Evolutionary conservation across 768 basidiomycete genomes (phyloP).

Genomic region (Mycena rebaudengoi): DNA sequence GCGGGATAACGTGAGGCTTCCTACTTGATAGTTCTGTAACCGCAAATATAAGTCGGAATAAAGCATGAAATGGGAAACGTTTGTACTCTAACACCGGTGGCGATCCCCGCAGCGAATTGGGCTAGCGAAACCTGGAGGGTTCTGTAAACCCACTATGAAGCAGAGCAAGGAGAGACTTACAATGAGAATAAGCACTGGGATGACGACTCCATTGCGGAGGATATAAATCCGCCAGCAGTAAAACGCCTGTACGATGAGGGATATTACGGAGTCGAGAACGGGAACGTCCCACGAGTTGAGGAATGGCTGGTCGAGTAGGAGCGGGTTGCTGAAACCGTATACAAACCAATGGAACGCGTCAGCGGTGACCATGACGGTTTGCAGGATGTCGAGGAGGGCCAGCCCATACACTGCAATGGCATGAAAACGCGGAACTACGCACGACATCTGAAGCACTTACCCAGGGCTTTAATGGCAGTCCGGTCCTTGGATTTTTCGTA

Average conservation of each 20-base stretch:
- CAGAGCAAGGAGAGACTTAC: background rate
- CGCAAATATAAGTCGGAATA: background rate
- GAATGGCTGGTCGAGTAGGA: slow-evolving; percentile 11
- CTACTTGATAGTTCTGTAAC: slow-evolving; percentile 3
- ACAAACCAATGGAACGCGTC: slow-evolving; percentile 34
- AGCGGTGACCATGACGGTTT: slow-evolving; percentile 26
- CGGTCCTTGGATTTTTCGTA: slow-evolving; percentile 13
- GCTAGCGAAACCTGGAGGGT: slow-evolving; percentile 6
- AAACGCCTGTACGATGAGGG: slow-evolving; percentile 25
- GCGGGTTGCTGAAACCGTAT: slow-evolving; percentile 26
- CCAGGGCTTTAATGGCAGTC: background rate
- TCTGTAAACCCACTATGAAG: background rate
- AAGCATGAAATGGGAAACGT: background rate
- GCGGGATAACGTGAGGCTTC: slow-evolving; percentile 1
- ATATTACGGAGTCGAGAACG: slow-evolving; percentile 17
- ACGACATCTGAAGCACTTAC: background rate
- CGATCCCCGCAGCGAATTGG: slow-evolving; percentile 10
- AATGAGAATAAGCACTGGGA: slow-evolving; percentile 13
- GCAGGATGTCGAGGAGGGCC: slow-evolving; percentile 22
- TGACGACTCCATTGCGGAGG: slow-evolving; percentile 4
- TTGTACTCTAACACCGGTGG: slow-evolving; percentile 5
- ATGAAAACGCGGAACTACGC: background rate
- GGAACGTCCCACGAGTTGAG: slow-evolving; percentile 25
- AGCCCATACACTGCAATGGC: slow-evolving; percentile 25
- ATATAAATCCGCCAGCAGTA: slow-evolving; percentile 27